A percentile compares a stretch with the other conserved stretches of the same genome.
These are phyloP conservation scores for Coniochaeta sp. DNA, from an alignment of 2,329 filamentous ascomycete genomes.

Conservation along the genomic window DNA sequence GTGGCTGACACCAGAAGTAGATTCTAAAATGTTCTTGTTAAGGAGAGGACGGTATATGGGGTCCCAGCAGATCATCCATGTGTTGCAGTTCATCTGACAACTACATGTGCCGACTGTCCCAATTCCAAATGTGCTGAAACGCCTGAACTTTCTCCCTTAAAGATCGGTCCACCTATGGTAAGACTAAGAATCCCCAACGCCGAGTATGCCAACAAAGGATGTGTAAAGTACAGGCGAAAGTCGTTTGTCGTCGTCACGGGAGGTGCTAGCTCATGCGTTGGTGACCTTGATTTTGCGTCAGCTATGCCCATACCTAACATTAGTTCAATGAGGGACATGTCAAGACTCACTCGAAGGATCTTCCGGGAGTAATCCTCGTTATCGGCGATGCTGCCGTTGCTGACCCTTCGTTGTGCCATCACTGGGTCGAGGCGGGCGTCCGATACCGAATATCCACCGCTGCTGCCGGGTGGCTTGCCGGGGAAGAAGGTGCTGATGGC, in stretches of 20 bases:
- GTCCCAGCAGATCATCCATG: slow-evolving; percentile 14
- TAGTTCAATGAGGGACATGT: neutral
- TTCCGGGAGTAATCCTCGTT: slow-evolving; percentile 94
- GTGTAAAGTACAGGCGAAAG: slow-evolving; percentile 26
- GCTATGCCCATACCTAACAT: neutral
- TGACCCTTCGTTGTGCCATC: slow-evolving; percentile 75
- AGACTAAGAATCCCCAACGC: slow-evolving; percentile 22
- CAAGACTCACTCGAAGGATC: slow-evolving; percentile 74
- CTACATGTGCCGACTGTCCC: too few relatives aligned
- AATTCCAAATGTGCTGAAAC: too few relatives aligned
- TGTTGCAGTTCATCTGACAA: slow-evolving; percentile 13
- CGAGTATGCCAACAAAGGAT: slow-evolving; percentile 25
- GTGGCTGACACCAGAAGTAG: slow-evolving; percentile 5
- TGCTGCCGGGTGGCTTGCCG: slow-evolving; percentile 54
- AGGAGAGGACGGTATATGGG: slow-evolving; percentile 31
- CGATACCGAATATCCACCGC: slow-evolving; percentile 61
- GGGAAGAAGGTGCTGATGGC: slow-evolving; percentile 71
- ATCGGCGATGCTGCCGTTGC: slow-evolving; percentile 93
- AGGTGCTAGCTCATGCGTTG: slow-evolving; percentile 1
- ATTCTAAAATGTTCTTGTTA: slow-evolving; percentile 15
- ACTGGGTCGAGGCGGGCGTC: slow-evolving; percentile 84
- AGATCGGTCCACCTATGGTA: slow-evolving; percentile 15
- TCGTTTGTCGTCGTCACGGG: slow-evolving; percentile 29
- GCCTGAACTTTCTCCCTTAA: slow-evolving; percentile 9
- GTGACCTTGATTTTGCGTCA: neutral